phyloP scores from a whole-genome alignment of 257 asterid genomes.

The Craterostigma plantagineum region DNA sequence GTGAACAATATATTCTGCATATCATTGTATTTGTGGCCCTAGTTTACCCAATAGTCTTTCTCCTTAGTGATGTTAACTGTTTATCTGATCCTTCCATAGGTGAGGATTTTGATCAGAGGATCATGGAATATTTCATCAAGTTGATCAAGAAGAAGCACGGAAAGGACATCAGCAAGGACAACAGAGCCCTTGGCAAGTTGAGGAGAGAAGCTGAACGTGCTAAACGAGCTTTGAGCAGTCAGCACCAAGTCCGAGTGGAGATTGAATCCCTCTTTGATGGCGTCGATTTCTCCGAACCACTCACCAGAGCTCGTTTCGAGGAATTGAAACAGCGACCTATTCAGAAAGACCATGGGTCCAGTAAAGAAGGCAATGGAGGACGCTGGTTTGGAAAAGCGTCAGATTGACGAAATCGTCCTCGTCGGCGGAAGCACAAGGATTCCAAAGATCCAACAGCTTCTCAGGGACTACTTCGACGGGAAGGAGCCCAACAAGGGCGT shows the following conservation, averaged over 20 bases:
- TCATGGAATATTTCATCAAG: constrained; percentile 32
- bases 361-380: constrained; percentile 7
- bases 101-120: constrained; percentile 32
- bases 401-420: constrained; percentile 27
- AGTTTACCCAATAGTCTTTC: no score
- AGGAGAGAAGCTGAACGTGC: constrained; percentile 35
- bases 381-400: constrained; percentile 30
- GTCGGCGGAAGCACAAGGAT: constrained; percentile 42
- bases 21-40: constrained; percentile 5
- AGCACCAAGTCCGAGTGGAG: constrained; percentile 12
- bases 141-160: constrained; percentile 31
- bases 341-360: constrained; percentile 30
- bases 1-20: background rate
- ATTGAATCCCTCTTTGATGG: constrained; percentile 35
- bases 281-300: constrained; percentile 32
- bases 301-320: constrained; percentile 6
- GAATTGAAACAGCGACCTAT: constrained; percentile 30
- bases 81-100: constrained; percentile 14
- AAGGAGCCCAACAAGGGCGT: constrained; percentile 22
- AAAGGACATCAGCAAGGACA: constrained; percentile 33
- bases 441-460: constrained; percentile 28
- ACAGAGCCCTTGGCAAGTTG: constrained; percentile 26
- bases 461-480: constrained; percentile 13
- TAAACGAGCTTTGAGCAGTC: constrained; percentile 30
- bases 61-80: no score